Evolutionary conservation across 2,329 filamentous ascomycete species (phyloP).

Genomic region (Aspergillus japonicus): DNA sequence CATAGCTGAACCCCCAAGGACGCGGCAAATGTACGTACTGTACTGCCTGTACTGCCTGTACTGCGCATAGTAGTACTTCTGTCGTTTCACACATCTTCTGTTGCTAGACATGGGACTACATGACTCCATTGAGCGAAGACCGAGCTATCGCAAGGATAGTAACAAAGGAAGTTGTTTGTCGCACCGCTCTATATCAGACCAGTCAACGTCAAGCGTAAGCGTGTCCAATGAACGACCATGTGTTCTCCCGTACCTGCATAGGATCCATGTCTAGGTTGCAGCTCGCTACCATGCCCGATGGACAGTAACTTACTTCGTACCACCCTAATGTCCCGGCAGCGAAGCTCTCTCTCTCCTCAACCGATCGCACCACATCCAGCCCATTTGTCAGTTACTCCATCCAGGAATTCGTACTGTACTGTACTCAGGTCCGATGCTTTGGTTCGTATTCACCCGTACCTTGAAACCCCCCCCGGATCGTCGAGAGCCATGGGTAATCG

Average conservation of each 20-base stretch:
- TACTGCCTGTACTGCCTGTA: too few relatives aligned
- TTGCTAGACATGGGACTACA: not conserved
- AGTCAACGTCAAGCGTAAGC: not conserved
- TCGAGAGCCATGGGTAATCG: not conserved
- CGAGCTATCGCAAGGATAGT: not conserved
- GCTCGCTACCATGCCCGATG: not conserved
- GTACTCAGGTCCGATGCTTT: not conserved
- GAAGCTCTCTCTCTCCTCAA: not conserved
- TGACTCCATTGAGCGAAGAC: not conserved
- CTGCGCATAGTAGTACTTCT: not conserved
- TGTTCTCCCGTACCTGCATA: constrained; percentile 1
- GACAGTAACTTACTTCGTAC: not conserved
- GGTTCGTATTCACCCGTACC: not conserved
- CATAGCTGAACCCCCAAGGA: not conserved
- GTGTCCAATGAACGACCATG: not conserved
- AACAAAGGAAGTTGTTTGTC: not conserved
- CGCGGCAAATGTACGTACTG: not conserved
- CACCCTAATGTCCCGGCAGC: not conserved
- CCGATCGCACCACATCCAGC: not conserved
- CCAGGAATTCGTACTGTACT: too few relatives aligned
- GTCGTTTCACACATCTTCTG: not conserved
- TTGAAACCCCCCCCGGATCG: not conserved
- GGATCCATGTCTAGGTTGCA: not conserved
- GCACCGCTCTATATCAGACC: not conserved
- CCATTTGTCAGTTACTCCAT: not conserved